Percentiles rank a stretch among this genome's conserved stretches.
Conservation (phyloP, 768 basidiomycete genomes). For the Tulasnella sp. region DNA sequence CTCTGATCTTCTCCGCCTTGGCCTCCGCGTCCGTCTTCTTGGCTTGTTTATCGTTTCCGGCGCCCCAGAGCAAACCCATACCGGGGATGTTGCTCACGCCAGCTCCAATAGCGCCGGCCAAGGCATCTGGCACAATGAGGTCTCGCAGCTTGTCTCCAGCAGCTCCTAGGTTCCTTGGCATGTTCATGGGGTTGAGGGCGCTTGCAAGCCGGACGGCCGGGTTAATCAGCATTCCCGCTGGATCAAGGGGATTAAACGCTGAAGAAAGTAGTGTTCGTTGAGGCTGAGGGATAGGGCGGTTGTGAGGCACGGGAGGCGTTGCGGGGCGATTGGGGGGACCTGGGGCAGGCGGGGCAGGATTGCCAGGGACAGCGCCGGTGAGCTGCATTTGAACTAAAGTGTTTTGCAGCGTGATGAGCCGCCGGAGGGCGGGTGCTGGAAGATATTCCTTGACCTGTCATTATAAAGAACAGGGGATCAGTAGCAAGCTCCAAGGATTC, state of each 20-base stretch:
- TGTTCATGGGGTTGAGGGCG: constrained; percentile 54
- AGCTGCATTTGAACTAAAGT: constrained; percentile 67
- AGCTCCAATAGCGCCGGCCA: constrained; percentile 76
- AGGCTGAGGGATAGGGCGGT: constrained; percentile 51
- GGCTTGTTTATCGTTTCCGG: constrained; percentile 47
- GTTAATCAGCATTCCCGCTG: constrained; percentile 32
- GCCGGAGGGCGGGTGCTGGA: constrained; percentile 76
- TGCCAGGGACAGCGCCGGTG: constrained; percentile 5
- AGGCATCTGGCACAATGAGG: constrained; percentile 90
- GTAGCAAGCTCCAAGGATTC: constrained; percentile 31
- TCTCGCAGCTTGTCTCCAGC: constrained; percentile 83
- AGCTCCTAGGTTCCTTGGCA: constrained; percentile 79
- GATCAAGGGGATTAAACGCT: constrained; percentile 56
- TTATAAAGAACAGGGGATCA: constrained; percentile 26
- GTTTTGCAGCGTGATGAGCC: constrained; percentile 82
- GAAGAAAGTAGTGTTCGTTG: constrained; percentile 76
- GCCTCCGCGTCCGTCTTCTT: constrained; percentile 50
- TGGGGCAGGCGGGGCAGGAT: constrained; percentile 5
- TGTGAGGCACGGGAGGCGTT: constrained; percentile 38
- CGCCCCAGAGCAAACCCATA: constrained; percentile 43
- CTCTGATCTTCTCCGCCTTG: constrained; percentile 71
- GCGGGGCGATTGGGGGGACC: constrained; percentile 27
- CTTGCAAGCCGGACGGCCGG: constrained; percentile 34
- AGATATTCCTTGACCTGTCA: constrained; percentile 88
- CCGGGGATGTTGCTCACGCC: constrained; percentile 38